These are phyloP conservation scores for Irpex sp. DNA, from an alignment of 1,284 basidiomycete species.

Conservation along the genomic window DNA sequence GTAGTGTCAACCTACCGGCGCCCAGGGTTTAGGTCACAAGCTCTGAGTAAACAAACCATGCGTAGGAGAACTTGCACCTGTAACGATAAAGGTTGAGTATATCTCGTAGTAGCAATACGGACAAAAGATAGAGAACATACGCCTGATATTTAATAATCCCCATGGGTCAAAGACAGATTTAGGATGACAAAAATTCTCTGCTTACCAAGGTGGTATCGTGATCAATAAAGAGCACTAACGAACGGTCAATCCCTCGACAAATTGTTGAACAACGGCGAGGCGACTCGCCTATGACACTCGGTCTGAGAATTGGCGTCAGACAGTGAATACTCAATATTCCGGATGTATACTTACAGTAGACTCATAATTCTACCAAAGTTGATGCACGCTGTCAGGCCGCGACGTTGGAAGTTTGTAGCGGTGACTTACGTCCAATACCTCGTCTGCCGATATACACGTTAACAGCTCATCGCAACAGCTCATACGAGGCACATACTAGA, in stretches of 20 bases:
- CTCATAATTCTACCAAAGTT: not conserved
- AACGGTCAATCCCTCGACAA: not conserved
- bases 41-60: slow-evolving; percentile 10
- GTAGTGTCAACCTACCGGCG: not conserved
- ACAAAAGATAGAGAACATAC: not conserved
- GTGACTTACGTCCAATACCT: not conserved
- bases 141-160: not conserved
- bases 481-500: not conserved
- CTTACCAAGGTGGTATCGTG: not conserved
- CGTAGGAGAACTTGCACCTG: slow-evolving; percentile 9
- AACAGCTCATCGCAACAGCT: not conserved
- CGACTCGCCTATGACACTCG: not conserved
- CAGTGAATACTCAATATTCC: not conserved
- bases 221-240: not conserved
- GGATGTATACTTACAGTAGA: not conserved
- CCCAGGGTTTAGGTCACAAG: slow-evolving; percentile 6
- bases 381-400: not conserved
- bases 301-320: not conserved
- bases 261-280: not conserved
- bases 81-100: not conserved
- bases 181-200: not conserved
- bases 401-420: no score
- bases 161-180: not conserved
- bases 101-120: not conserved
- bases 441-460: not conserved